Evolutionary conservation across 225 moss, liverwort and hornwort genomes (phyloP), one percentile per base, ranked within the genome.

Genomic region (Lunularia cruciata): DNA sequence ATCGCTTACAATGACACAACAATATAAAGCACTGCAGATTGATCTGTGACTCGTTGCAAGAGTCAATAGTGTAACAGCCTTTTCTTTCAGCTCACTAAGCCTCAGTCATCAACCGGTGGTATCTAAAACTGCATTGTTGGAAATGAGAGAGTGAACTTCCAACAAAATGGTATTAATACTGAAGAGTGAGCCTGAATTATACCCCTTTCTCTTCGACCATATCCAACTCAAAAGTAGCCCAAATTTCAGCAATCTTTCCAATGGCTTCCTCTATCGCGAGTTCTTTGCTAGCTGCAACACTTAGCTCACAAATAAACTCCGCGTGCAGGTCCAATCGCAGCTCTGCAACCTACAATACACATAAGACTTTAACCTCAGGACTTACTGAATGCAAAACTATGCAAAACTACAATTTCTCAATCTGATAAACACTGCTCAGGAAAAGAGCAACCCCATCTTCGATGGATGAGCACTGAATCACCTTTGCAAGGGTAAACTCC

Each of bases 181-280:
- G n/a, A n/a, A n/a, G n/a, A n/a, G n/a, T n/a, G n/a, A n/a, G n/a
- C n/a, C n/a, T n/a, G 56, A n/a, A 67, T 37, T n/a, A 55, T 76
- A 90, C 90, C 83, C 81, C 83, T 73, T 90, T 90, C 7, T 90
- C 90, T 55, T 72, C 78, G 4, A 82, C 73, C 90, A 90, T 90
- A 27, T 87, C 82, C 9, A 90, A 72, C 64, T 77, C 79, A 67
- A 87, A 87, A 13, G 70, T 52, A 23, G 57, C 49, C 90, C 90
- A 90, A 45, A 79, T 78, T 62, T 90, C 85, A 61, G 85, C 85
- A 37, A 90, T 90, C 79, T 85, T 85, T 4, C 31, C 77, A 12
- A 90, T 83, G 20, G 83, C 83, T 67, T 90, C 90, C 72, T 90
- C 90, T 56, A 90, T 90, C 30, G 87, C 83, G 36, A 84, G 76